Evolutionary conservation across 768 basidiomycete genomes (phyloP), one percentile per base, ranked within the genome.

Genomic region (Crepidotus variabilis): DNA sequence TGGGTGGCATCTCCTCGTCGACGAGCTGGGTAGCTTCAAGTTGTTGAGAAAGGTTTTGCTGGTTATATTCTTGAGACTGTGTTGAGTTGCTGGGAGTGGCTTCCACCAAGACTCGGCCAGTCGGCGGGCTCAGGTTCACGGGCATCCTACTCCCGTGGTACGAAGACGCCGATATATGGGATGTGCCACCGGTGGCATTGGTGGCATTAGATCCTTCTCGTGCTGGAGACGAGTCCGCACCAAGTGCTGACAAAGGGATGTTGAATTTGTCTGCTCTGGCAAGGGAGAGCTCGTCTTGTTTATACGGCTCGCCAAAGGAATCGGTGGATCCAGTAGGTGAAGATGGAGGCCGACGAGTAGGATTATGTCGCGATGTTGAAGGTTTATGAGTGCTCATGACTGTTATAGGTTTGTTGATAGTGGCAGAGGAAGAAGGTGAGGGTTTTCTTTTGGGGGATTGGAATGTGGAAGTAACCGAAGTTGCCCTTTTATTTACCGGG

Each of bases 181-280:
- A 28, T 51, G 39, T 43, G 39, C 14, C 18, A 20, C 14, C 55
- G 10, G 55, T 35, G 55, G 21, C 35, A 20, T 49, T 57, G 43
- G 48, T 61, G 57, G 51, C 43, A 58, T 61, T 53, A 52, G 35
- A 48, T 39, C 58, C 43, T 60, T 67, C 57, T 67, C 64, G 66
- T 61, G 24, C 60, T 67, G 57, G 35, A 36, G 57, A 50, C 24
- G 61, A 51, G 33, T 49, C 54, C 58, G 66, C 72, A 51, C 72
- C 80, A 16, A 86, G 73, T 60, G 85, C 79, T 28, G 81, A 80
- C 47, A 88, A 69, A 52, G 87, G 88, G 18, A 83, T 69, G 45
- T 78, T 66, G 51, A 88, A 85, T 51, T 78, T 73, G 58, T 78
- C 80, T 2, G 78, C 69, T 14, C 68, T 66, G 13, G 79, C 75